phyloP scores from a whole-genome alignment of 768 basidiomycete species.

The Gymnopilus dilepis region DNA sequence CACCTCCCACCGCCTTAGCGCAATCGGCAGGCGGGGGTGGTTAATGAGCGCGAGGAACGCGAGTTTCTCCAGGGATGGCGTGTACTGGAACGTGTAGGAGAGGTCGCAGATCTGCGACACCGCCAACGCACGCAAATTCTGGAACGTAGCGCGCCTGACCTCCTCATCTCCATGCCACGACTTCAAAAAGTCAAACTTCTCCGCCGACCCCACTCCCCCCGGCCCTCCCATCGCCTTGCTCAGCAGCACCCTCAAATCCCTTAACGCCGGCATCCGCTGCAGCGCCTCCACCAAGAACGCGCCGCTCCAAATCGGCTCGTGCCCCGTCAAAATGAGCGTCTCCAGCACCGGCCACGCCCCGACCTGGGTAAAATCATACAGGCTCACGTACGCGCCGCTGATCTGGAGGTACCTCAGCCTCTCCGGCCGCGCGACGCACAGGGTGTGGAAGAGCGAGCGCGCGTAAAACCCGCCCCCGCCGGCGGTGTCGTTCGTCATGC shows the following conservation, averaged over 20 bases:
- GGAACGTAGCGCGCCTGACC: conserved; percentile 27
- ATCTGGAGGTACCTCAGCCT: conserved; percentile 42
- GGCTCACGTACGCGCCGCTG: conserved; percentile 40
- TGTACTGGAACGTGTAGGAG: conserved; percentile 34
- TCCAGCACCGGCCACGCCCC: conserved; percentile 40
- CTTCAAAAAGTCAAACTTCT: background rate
- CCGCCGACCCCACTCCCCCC: background rate
- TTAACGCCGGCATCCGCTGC: conserved; percentile 39
- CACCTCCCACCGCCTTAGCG: conserved; percentile 37
- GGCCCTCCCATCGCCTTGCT: background rate
- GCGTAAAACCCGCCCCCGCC: conserved; percentile 31
- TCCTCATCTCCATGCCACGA: background rate
- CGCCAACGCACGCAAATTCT: conserved; percentile 40
- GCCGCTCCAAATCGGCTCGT: conserved; percentile 33
- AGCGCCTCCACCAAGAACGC: conserved; percentile 36
- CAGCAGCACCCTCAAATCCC: conserved; percentile 35
- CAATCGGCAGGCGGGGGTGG: conserved; percentile 42
- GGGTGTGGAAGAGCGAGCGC: conserved; percentile 28
- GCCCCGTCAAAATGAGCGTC: conserved; percentile 45
- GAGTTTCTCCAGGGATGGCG: conserved; percentile 37
- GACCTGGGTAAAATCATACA: conserved; percentile 35
- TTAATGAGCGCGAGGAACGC: conserved; percentile 43
- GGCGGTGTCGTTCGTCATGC: conserved; percentile 37
- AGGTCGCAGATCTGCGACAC: conserved; percentile 44
- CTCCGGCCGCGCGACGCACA: conserved; percentile 36